Evolutionary conservation across 179 eudicot species (phyloP).

Genomic region (Spinacia oleracea): DNA sequence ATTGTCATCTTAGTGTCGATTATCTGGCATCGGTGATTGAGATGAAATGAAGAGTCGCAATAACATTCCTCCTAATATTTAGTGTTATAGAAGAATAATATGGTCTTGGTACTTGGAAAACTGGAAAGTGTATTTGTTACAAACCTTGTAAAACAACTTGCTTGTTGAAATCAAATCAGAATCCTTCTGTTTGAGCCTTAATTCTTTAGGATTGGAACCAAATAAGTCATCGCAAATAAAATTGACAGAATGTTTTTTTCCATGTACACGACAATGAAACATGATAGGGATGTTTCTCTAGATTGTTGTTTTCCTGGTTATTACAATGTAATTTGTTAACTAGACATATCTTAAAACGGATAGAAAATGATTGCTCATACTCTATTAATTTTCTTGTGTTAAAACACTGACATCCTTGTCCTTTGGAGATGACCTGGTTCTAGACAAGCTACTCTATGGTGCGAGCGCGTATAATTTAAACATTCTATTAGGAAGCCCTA

Average conservation of each 20-base stretch:
- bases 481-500: not conserved
- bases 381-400: too few relatives aligned
- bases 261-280: not conserved
- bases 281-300: not conserved
- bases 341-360: not conserved
- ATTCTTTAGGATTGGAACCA: not conserved
- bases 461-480: not conserved
- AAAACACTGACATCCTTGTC: not conserved
- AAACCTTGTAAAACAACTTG: not conserved
- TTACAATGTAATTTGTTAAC: not conserved
- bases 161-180: too few relatives aligned
- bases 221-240: not conserved
- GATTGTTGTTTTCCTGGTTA: not conserved
- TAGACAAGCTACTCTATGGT: not conserved
- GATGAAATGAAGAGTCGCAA: not conserved
- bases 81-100: not conserved
- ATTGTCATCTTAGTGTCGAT: not conserved
- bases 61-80: not conserved
- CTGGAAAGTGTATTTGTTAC: not conserved
- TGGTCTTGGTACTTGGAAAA: not conserved
- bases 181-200: not conserved
- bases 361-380: not conserved
- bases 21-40: not conserved
- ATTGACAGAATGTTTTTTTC: not conserved
- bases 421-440: not conserved